A percentile compares a stretch with the other conserved stretches of the same genome.
Conservation (phyloP, 805 yeast genomes). For the Lipomyces spencermartinsiae region DNA sequence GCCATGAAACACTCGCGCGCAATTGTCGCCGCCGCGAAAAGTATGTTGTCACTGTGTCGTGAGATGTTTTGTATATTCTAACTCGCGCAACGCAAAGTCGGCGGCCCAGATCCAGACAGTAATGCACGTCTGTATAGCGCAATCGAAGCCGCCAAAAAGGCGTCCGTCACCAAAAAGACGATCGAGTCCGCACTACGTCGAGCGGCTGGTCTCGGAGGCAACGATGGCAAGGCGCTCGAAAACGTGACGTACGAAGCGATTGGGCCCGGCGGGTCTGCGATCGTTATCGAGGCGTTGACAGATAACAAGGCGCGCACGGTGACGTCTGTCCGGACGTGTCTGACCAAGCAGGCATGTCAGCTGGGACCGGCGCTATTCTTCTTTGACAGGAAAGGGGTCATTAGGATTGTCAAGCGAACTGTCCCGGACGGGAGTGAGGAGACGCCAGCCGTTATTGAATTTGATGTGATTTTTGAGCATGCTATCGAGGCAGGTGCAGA, state of each 20-base stretch:
- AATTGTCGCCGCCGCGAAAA: conserved; percentile 75
- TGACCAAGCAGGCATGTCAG: conserved; percentile 65
- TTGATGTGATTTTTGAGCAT: conserved; percentile 75
- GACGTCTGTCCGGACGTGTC: conserved; percentile 73
- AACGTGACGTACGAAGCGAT: conserved; percentile 81
- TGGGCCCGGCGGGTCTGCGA: conserved; percentile 91
- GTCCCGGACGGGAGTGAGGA: conserved; percentile 42
- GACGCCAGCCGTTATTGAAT: conserved; percentile 38
- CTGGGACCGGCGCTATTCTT: conserved; percentile 78
- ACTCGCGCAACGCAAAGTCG: conserved; percentile 44
- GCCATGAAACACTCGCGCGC: conserved; percentile 74
- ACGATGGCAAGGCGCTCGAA: conserved; percentile 52
- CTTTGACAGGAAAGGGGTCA: conserved; percentile 79
- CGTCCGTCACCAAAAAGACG: conserved; percentile 80
- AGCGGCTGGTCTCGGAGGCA: conserved; percentile 70
- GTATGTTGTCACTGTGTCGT: conserved; percentile 29
- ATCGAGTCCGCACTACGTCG: conserved; percentile 87
- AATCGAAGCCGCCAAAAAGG: conserved; percentile 76
- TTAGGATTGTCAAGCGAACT: conserved; percentile 44
- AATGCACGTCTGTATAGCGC: conserved; percentile 71
- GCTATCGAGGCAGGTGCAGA: conserved; percentile 77
- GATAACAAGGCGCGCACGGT: conserved; percentile 87
- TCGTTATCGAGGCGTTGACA: conserved; percentile 84
- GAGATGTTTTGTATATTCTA: not conserved
- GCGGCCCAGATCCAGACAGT: conserved; percentile 69